Evolutionary conservation across 1,139 yeast species (phyloP).

Genomic region (Saccharomycopsis hybrid): DNA sequence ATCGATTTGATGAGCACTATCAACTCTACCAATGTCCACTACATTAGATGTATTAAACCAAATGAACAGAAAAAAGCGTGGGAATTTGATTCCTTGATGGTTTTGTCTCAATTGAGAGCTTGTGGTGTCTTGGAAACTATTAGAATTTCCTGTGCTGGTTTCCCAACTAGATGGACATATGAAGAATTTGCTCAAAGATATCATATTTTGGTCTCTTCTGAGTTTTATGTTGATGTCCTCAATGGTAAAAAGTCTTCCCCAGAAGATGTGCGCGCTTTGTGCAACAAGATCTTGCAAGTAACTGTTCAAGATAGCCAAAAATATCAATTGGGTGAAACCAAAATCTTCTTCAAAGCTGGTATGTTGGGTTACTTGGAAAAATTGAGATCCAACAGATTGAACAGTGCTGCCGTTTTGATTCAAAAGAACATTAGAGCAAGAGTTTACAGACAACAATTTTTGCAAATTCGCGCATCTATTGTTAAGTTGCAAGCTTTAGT

Average conservation of each 20-base stretch:
- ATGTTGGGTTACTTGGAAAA: constrained; percentile 90
- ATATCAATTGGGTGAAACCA: constrained; percentile 83
- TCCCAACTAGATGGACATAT: constrained; percentile 94
- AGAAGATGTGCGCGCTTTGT: constrained; percentile 54
- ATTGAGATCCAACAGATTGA: constrained; percentile 70
- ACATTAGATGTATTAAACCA: constrained; percentile 96
- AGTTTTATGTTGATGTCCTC: constrained; percentile 60
- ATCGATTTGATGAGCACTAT: constrained; percentile 91
- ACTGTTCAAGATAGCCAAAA: constrained; percentile 59
- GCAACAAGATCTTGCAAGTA: constrained; percentile 57
- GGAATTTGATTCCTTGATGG: constrained; percentile 96
- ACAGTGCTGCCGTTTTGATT: constrained; percentile 71
- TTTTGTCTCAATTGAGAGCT: constrained; percentile 88
- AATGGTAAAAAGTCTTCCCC: constrained; percentile 45
- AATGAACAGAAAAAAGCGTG: constrained; percentile 91
- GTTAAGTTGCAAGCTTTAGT: constrained; percentile 51
- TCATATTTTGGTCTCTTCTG: constrained; percentile 71
- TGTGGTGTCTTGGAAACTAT: constrained; percentile 98
- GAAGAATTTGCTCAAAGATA: constrained; percentile 90
- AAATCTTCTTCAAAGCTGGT: constrained; percentile 94
- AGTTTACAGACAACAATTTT: constrained; percentile 55
- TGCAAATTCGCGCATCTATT: constrained; percentile 50
- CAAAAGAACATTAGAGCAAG: constrained; percentile 78
- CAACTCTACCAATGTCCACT: constrained; percentile 90
- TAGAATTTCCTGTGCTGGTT: constrained; percentile 94